These are phyloP conservation scores for Camellia oleifera DNA, from an alignment of 179 eudicot genomes.

Conservation along the genomic window DNA sequence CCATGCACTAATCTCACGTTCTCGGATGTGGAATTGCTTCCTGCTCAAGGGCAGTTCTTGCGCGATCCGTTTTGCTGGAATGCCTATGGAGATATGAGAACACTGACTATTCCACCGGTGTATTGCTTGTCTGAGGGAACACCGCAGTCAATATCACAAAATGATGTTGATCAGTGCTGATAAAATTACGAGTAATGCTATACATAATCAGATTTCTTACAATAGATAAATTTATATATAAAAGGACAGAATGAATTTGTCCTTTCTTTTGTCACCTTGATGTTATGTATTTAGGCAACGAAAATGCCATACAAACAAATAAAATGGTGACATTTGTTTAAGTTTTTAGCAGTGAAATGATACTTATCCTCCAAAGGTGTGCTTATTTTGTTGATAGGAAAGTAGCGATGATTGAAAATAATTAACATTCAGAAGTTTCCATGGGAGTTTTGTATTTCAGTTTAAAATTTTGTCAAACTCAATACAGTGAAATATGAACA, in stretches of 20 bases:
- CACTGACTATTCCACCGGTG: slow-evolving; percentile 67
- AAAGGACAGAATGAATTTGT: too few relatives aligned
- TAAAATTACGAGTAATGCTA: neutral
- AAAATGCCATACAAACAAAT: too few relatives aligned
- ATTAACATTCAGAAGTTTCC: too few relatives aligned
- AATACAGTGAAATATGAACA: too few relatives aligned
- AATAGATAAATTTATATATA: neutral
- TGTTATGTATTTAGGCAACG: too few relatives aligned
- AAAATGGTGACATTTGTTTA: too few relatives aligned
- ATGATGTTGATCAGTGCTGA: slow-evolving; percentile 28
- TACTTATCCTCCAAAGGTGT: too few relatives aligned
- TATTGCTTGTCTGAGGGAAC: slow-evolving; percentile 66
- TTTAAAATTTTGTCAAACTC: too few relatives aligned
- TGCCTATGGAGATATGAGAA: slow-evolving; percentile 59
- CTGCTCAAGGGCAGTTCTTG: slow-evolving; percentile 50
- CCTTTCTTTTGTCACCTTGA: neutral
- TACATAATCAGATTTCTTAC: neutral
- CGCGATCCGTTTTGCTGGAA: slow-evolving; percentile 81
- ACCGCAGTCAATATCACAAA: slow-evolving; percentile 28
- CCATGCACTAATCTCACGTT: slow-evolving; percentile 82
- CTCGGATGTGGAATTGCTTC: slow-evolving; percentile 55
- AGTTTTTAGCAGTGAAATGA: too few relatives aligned
- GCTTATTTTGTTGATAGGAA: too few relatives aligned
- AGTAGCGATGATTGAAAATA: too few relatives aligned
- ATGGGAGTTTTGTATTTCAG: too few relatives aligned